Conservation (phyloP, 176 grass and related monocot genomes). For the Sorghum bicolor region DNA sequence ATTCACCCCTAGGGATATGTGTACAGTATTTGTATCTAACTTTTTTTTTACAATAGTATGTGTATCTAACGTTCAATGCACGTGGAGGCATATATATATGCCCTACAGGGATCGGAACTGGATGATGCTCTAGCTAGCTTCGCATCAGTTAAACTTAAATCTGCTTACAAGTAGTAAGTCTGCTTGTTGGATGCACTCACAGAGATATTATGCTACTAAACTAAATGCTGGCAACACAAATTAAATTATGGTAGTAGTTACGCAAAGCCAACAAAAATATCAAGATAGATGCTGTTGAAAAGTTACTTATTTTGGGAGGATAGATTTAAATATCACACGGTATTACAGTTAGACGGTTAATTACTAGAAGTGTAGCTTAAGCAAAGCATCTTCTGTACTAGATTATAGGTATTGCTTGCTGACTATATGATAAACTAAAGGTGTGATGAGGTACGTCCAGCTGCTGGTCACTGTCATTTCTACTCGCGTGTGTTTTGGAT, state of each 20-base stretch:
- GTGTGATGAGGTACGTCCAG: not conserved
- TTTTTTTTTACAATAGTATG: no score
- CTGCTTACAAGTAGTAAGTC: no score
- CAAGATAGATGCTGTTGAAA: not conserved
- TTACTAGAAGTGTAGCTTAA: constrained; percentile 4
- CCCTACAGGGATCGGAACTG: no score
- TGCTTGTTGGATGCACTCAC: no score
- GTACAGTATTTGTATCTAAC: no score
- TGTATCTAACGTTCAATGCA: no score
- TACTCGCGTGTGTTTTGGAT: not conserved
- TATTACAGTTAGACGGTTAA: not conserved
- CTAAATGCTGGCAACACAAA: not conserved
- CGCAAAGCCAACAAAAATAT: constrained; percentile 6
- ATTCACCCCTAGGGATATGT: no score
- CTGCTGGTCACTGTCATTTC: constrained; percentile 13
- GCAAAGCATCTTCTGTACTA: constrained; percentile 7
- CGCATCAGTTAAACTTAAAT: no score
- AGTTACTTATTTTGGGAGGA: not conserved
- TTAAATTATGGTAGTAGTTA: not conserved
- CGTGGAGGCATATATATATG: no score
- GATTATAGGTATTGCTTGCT: not conserved
- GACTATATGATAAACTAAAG: not conserved
- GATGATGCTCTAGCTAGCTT: no score
- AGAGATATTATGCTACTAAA: not conserved
- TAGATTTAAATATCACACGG: not conserved